Percentiles rank a stretch among this genome's conserved stretches.
Evolutionary conservation across 495 filamentous ascomycete genomes (phyloP).

Genomic region (Neurospora sp.): DNA sequence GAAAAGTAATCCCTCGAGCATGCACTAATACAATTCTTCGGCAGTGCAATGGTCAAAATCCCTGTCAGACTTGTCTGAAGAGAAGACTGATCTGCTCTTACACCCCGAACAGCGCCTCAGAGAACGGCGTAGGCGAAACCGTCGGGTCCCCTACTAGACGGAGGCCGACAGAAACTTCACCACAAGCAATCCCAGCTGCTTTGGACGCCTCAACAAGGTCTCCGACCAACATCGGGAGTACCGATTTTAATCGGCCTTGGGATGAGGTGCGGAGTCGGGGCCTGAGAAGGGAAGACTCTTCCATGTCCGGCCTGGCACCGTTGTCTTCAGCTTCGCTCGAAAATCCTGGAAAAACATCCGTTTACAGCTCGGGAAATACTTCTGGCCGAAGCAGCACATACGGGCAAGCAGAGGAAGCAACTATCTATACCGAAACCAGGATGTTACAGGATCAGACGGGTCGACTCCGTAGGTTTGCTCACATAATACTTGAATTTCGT

Average conservation of each 20-base stretch:
- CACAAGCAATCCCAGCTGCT: conserved; percentile 11
- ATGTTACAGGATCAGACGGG: conserved; percentile 52
- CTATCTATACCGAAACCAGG: conserved; percentile 43
- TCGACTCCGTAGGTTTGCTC: conserved; percentile 38
- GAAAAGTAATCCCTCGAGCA: background rate
- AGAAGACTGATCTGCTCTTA: conserved; percentile 45
- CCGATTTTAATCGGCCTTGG: conserved; percentile 14
- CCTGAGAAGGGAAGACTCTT: conserved; percentile 5
- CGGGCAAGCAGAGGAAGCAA: conserved; percentile 46
- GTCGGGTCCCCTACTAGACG: conserved; percentile 37
- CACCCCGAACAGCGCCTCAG: conserved; percentile 24
- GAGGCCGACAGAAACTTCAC: conserved; percentile 30
- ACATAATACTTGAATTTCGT: background rate
- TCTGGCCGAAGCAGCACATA: conserved; percentile 40
- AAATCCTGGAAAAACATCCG: conserved; percentile 10
- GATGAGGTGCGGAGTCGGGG: conserved; percentile 12
- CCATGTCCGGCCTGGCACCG: conserved; percentile 10
- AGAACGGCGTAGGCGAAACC: conserved; percentile 22
- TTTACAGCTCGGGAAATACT: conserved; percentile 37
- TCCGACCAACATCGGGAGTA: conserved; percentile 3
- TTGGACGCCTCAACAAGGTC: conserved; percentile 10
- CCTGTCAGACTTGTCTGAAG: conserved; percentile 57
- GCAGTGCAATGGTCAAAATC: conserved; percentile 60
- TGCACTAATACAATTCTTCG: background rate
- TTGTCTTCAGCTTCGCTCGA: conserved; percentile 9